Conservation (phyloP, 2,329 filamentous ascomycete species). For the Pleomassaria siparia region DNA sequence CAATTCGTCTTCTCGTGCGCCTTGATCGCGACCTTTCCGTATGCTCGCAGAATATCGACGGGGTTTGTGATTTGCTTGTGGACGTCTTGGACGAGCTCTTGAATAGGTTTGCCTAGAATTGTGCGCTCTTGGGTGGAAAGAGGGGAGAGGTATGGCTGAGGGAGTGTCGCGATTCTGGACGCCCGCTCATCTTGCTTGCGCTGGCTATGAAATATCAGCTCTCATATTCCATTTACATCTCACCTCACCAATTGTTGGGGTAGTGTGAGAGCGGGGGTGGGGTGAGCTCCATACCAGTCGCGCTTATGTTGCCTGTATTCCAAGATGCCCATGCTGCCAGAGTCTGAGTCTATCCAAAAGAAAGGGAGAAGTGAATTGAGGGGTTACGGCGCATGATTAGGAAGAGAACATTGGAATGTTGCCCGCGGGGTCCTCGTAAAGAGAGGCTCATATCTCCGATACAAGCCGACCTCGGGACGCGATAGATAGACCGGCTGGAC, state of each 20-base stretch:
- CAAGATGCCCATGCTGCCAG: constrained; percentile 58
- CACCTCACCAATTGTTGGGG: neutral
- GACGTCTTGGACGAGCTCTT: constrained; percentile 75
- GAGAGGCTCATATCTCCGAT: constrained; percentile 10
- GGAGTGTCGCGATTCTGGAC: constrained; percentile 67
- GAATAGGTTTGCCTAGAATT: constrained; percentile 73
- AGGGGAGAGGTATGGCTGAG: constrained; percentile 64
- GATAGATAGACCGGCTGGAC: constrained; percentile 16
- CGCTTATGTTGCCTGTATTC: constrained; percentile 71
- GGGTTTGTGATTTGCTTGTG: constrained; percentile 68
- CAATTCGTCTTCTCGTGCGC: constrained; percentile 89
- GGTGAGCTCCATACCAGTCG: constrained; percentile 62
- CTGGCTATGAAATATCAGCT: constrained; percentile 55
- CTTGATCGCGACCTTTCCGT: constrained; percentile 81
- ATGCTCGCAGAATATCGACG: constrained; percentile 75
- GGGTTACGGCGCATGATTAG: neutral
- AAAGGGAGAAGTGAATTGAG: constrained; percentile 3
- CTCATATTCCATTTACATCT: neutral
- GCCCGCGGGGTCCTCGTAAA: constrained; percentile 1
- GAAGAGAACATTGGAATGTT: neutral
- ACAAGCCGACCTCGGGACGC: constrained; percentile 13
- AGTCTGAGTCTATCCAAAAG: constrained; percentile 3
- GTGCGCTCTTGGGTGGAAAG: constrained; percentile 66
- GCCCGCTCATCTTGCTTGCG: constrained; percentile 78
- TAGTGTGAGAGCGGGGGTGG: neutral